Evolutionary conservation across 768 basidiomycete genomes (phyloP).

Genomic region (Trametes sanguinea): DNA sequence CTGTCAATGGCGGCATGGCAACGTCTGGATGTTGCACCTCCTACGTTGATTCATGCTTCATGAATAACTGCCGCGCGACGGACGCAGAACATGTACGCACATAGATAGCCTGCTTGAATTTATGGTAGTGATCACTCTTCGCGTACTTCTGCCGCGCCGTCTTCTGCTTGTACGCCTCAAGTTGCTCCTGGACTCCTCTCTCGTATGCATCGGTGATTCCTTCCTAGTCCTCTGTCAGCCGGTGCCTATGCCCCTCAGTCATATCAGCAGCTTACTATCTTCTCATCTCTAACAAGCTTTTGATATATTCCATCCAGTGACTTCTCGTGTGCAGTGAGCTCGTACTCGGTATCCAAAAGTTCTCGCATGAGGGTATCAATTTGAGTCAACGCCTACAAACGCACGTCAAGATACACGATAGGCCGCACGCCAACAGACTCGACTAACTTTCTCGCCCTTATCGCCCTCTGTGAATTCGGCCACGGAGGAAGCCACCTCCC

Average conservation of each 20-base stretch:
- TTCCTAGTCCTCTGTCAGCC: conserved; percentile 41
- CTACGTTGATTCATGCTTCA: conserved; percentile 38
- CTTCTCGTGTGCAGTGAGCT: conserved; percentile 58
- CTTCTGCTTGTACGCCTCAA: conserved; percentile 53
- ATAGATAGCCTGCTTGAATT: conserved; percentile 68
- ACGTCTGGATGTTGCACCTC: conserved; percentile 64
- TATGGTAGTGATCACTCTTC: conserved; percentile 56
- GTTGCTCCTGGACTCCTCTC: conserved; percentile 41
- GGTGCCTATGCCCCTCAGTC: neutral
- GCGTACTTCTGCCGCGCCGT: conserved; percentile 82
- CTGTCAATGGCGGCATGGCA: conserved; percentile 76
- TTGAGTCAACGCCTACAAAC: conserved; percentile 50
- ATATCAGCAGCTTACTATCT: conserved; percentile 50
- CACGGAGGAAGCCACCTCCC: conserved; percentile 55
- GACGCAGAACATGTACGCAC: conserved; percentile 42
- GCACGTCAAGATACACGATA: neutral
- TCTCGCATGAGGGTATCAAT: conserved; percentile 70
- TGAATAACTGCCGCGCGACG: neutral
- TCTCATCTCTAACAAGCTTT: conserved; percentile 52
- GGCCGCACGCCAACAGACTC: too few relatives aligned
- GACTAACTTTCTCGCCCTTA: conserved; percentile 51
- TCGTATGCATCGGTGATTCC: conserved; percentile 55
- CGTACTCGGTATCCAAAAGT: conserved; percentile 64
- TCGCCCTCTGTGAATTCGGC: conserved; percentile 63
- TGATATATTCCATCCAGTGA: conserved; percentile 60